A percentile compares a stretch with the other conserved stretches of the same genome.
Conservation (phyloP, 1,139 yeast species). For the Suhomyces bokatorum region DNA sequence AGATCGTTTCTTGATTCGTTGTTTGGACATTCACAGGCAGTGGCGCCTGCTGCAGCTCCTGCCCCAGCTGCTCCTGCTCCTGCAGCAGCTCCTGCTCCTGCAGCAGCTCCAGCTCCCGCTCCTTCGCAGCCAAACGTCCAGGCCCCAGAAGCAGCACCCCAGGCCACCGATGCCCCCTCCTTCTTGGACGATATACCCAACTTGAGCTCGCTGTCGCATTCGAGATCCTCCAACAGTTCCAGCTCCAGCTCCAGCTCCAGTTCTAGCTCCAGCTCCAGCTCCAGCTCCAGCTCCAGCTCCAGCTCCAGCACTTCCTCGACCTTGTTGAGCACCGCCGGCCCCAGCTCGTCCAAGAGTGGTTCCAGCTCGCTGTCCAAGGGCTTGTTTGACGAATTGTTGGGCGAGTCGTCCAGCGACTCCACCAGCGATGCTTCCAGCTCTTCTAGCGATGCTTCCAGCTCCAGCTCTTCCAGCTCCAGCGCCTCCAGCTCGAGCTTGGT, state of each 20-base stretch:
- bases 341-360: background rate
- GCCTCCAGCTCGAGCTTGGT: background rate
- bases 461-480: constrained; percentile 2
- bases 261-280: constrained; percentile 9
- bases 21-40: constrained; percentile 12
- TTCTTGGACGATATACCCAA: constrained; percentile 6
- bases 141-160: constrained; percentile 1
- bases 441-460: background rate
- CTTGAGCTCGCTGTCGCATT: constrained; percentile 6
- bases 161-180: constrained; percentile 5
- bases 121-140: constrained; percentile 4
- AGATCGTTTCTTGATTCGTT: constrained; percentile 20
- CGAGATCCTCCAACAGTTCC: background rate
- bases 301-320: constrained; percentile 13
- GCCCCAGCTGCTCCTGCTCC: constrained; percentile 12
- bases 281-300: constrained; percentile 17
- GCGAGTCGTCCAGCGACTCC: background rate
- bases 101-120: constrained; percentile 7
- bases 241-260: too few relatives aligned
- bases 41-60: constrained; percentile 10
- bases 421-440: constrained; percentile 8
- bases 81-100: constrained; percentile 8
- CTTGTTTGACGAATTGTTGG: background rate
- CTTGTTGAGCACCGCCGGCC: constrained; percentile 7
- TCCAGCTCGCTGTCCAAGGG: constrained; percentile 3